Evolutionary conservation across 202 grass and related monocot species (phyloP), one percentile per base, ranked within the genome.

Genomic region (Brachypodium distachyon): DNA sequence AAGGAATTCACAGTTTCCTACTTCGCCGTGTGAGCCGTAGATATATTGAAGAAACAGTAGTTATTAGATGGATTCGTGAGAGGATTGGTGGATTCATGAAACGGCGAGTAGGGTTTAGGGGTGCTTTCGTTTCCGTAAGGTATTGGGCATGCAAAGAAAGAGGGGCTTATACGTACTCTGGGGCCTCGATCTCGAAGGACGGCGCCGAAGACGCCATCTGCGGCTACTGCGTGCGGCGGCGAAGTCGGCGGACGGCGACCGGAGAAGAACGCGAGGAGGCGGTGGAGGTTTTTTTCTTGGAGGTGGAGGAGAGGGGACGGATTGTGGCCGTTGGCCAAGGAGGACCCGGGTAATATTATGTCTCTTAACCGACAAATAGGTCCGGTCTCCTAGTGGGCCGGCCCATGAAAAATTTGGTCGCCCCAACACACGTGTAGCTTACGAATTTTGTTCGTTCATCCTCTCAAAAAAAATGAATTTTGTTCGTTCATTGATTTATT

Each of bases 181-280:
- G 84, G 73, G 91, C 95, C 85, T 98, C 95, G 70, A 95, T 98
- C 82, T 98, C 91, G 53, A 98, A 83, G 61, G 95, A 76, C n/a
- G 95, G 95, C 74, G 88, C 83, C 52, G 82, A 85, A 42, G 79
- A 87, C 32, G 76, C 81, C 81, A 84, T 84, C 38, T 70, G 42
- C 82, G 49, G 23, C 56, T 70, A 38, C 67, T 50, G 44, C 71
- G n/a, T 17, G 31, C 16, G 48, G 39, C 48, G 73, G 74, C 38
- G 46, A 56, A 56, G 76, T 48, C 31, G 18, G 65, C 81, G 46
- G 70, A 40, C 31, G 18, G 65, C 81, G 46, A 62, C 70, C 70
- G 81, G 86, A 84, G 86, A 79, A 48, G 74, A 37, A 73, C 32
- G 14, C 31, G 51, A 27, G 65, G 57, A 32, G 42, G 9, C 2